These are phyloP conservation scores for Blastocladiella britannica DNA, from an alignment of 192 early-diverging fungal genomes.

Conservation along the genomic window DNA sequence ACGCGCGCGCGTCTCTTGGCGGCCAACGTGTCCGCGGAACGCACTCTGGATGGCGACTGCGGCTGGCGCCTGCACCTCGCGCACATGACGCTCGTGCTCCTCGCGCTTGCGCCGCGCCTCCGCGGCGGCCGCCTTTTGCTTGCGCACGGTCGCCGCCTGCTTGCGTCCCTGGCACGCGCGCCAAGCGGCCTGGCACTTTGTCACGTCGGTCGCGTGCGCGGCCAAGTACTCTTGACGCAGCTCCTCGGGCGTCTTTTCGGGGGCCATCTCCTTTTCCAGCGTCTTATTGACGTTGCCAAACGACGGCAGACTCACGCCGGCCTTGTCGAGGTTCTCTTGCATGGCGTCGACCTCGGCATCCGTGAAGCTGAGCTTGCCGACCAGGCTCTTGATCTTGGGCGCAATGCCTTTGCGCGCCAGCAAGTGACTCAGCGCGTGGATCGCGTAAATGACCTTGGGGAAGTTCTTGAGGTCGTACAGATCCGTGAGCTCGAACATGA, in stretches of 20 bases:
- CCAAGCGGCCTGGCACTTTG: slow-evolving; percentile 21
- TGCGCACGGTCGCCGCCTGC: slow-evolving; percentile 6
- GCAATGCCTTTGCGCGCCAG: slow-evolving; percentile 62
- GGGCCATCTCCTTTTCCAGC: slow-evolving; percentile 27
- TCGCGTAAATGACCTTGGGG: slow-evolving; percentile 95
- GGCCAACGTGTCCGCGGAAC: background rate
- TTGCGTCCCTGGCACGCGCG: slow-evolving; percentile 19
- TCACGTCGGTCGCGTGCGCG: slow-evolving; percentile 20
- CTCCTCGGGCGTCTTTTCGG: slow-evolving; percentile 13
- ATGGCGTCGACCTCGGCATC: slow-evolving; percentile 39
- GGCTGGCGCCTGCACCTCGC: slow-evolving; percentile 8
- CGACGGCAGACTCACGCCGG: slow-evolving; percentile 66
- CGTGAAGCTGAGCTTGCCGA: slow-evolving; percentile 78
- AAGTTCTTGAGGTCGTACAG: slow-evolving; percentile 98
- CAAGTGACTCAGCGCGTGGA: slow-evolving; percentile 90
- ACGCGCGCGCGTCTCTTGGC: background rate
- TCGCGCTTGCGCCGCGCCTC: slow-evolving; percentile 5
- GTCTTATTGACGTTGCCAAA: slow-evolving; percentile 65
- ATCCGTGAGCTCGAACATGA: slow-evolving; percentile 94
- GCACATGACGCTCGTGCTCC: slow-evolving; percentile 5
- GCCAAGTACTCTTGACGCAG: slow-evolving; percentile 5
- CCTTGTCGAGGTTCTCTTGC: slow-evolving; percentile 58
- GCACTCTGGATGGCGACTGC: slow-evolving; percentile 5
- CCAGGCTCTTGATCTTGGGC: slow-evolving; percentile 75
- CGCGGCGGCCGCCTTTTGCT: slow-evolving; percentile 3